Evolutionary conservation across 345 rosid genomes (phyloP).

Genomic region (Acer negundo): DNA sequence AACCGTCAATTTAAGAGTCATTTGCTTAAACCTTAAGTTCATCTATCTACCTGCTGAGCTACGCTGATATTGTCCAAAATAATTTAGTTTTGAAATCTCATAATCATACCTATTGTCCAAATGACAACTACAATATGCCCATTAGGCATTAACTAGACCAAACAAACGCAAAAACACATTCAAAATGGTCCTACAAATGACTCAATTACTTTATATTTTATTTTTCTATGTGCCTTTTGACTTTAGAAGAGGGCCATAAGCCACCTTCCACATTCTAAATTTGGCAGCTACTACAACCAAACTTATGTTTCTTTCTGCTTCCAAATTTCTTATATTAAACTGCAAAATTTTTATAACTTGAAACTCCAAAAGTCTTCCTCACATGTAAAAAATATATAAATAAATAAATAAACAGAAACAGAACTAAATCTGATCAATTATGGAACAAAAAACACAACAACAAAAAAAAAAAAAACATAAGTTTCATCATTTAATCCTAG

Average conservation of each 20-base stretch:
- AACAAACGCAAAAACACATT: background rate
- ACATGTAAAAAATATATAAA: background rate
- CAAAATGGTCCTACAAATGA: background rate
- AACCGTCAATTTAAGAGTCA: no score
- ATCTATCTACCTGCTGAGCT: no score
- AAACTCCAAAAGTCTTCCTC: background rate
- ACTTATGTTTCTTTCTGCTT: background rate
- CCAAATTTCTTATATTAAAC: background rate
- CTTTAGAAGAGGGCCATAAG: background rate
- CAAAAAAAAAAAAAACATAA: background rate
- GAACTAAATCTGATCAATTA: background rate
- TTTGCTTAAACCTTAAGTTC: no score
- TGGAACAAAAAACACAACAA: background rate
- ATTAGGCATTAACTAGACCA: background rate
- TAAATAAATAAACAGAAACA: background rate
- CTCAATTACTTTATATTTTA: slow-evolving; percentile 2
- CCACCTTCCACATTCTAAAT: slow-evolving; percentile 11
- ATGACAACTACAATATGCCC: background rate
- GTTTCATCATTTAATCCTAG: background rate
- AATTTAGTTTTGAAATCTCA: background rate
- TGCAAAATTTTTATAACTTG: background rate
- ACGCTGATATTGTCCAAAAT: background rate
- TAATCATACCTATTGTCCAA: background rate
- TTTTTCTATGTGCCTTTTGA: background rate
- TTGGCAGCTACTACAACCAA: slow-evolving; percentile 6